Conservation (phyloP, 192 early-diverging fungal genomes). For the Cetraspora pellucida region DNA sequence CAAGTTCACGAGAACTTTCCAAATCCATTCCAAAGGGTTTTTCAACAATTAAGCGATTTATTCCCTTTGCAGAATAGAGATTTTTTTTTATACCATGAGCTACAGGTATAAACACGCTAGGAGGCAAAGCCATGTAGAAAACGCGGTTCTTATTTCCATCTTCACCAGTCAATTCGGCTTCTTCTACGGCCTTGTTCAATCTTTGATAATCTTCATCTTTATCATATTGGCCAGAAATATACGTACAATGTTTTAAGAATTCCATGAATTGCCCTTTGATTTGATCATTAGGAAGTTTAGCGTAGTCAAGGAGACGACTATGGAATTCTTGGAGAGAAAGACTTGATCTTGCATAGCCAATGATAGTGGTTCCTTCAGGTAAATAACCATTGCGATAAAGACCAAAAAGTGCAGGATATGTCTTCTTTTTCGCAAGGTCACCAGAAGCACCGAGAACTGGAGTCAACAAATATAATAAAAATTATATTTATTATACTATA, state of each 20-base stretch:
- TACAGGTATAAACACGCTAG: constrained; percentile 91
- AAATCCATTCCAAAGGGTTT: constrained; percentile 98
- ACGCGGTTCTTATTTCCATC: constrained; percentile 66
- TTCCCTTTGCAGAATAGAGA: constrained; percentile 64
- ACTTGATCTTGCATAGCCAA: constrained; percentile 91
- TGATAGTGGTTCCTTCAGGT: constrained; percentile 70
- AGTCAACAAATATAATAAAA: not conserved
- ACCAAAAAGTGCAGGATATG: constrained; percentile 94
- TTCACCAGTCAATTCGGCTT: constrained; percentile 53
- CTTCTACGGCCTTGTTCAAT: constrained; percentile 63
- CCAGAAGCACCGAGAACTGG: constrained; percentile 87
- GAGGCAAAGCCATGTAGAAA: constrained; percentile 97
- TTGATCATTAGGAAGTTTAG: constrained; percentile 66
- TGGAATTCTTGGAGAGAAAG: constrained; percentile 76
- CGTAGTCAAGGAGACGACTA: constrained; percentile 67
- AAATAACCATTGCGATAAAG: constrained; percentile 86
- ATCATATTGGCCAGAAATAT: constrained; percentile 86
- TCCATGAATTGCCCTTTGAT: constrained; percentile 55
- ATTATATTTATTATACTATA: not conserved
- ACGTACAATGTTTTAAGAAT: constrained; percentile 76
- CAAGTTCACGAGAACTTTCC: constrained; percentile 77
- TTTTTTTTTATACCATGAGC: constrained; percentile 70
- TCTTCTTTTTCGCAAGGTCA: constrained; percentile 98
- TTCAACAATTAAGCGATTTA: constrained; percentile 91
- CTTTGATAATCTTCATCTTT: constrained; percentile 67